Evolutionary conservation across 208 protist genomes (phyloP), one percentile per base, ranked within the genome.

Genomic region (Leishmania turanica): DNA sequence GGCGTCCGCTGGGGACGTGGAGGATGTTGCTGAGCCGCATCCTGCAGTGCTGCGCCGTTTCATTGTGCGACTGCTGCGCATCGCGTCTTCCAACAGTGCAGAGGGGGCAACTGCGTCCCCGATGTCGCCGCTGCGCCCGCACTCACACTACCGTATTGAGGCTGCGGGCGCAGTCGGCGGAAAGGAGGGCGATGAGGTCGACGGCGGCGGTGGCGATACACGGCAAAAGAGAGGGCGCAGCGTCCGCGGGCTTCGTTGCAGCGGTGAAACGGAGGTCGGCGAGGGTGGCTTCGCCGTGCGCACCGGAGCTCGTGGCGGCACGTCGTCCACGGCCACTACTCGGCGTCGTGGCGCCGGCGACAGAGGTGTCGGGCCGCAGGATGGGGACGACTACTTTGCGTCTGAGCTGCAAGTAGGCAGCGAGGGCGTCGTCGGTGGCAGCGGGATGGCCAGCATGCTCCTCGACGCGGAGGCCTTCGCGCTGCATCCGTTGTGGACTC

Each of bases 401-500:
- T 51, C 62, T 45, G 45, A 15, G 6, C 31, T 77, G 74, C 74
- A 65, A 9, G 79, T 71, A 27, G 51, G 34, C 19, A 73, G 8
- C 24, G 74, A 69, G 1, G 37, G 31, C 42, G 49, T 19, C 1
- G 62, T 56, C 47, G 51, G 47, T 47, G 70, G 64, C 34, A 34
- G 64, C 70, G 78, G 34, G 27, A 21, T 81, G 45, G 58, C 40
- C 27, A 71, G 72, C 40, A 77, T 70, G 58, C 51, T 84, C 40
- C 82, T 90, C n/a, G 77, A 89, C 68, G 82, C 83, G 11, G 87
- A 90, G 62, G 80, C 79, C 73, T 81, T 90, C 70, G 85, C 78
- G 37, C 71, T 92, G 75, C 84, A 88, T 60, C 80, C 87, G 74
- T 78, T 97, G 58, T 92, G 87, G 79, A 71, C 85, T 68, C 83